Evolutionary conservation across 164 flowering plant species (phyloP).

Genomic region (Nymphaea thermarum): DNA sequence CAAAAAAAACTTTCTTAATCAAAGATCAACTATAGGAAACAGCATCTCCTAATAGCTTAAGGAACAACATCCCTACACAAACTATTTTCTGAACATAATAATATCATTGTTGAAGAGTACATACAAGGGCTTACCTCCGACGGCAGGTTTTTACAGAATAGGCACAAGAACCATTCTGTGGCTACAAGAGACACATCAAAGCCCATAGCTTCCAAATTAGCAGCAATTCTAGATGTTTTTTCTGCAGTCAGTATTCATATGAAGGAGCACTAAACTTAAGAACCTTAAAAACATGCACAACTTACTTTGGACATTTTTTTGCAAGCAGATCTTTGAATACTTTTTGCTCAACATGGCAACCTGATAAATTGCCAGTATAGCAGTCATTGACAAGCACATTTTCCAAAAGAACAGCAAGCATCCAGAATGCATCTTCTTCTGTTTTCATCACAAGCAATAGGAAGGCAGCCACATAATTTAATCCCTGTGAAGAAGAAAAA

Average conservation of each 20-base stretch:
- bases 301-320: constrained; percentile 70
- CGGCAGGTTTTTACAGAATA: constrained; percentile 92
- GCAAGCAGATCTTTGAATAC: constrained; percentile 79
- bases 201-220: constrained; percentile 72
- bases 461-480: constrained; percentile 91
- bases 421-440: constrained; percentile 97
- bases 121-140: constrained; percentile 54
- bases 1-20: too few species aligned
- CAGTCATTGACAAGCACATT: constrained; percentile 86
- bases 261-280: neutral
- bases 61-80: too few species aligned
- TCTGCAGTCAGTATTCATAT: neutral
- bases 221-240: constrained; percentile 48
- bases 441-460: constrained; percentile 95
- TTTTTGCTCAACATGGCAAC: constrained; percentile 93
- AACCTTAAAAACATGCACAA: neutral
- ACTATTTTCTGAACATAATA: too few species aligned
- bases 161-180: constrained; percentile 96
- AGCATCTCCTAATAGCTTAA: too few species aligned
- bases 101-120: too few species aligned
- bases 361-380: constrained; percentile 82
- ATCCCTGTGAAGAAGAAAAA: constrained; percentile 37
- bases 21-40: too few species aligned
- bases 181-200: constrained; percentile 94
- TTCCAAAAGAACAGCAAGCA: constrained; percentile 90